A percentile compares a stretch with the other conserved stretches of the same genome.
Evolutionary conservation across 2,329 filamentous ascomycete species (phyloP).

Genomic region (Phialocephala subalpina): DNA sequence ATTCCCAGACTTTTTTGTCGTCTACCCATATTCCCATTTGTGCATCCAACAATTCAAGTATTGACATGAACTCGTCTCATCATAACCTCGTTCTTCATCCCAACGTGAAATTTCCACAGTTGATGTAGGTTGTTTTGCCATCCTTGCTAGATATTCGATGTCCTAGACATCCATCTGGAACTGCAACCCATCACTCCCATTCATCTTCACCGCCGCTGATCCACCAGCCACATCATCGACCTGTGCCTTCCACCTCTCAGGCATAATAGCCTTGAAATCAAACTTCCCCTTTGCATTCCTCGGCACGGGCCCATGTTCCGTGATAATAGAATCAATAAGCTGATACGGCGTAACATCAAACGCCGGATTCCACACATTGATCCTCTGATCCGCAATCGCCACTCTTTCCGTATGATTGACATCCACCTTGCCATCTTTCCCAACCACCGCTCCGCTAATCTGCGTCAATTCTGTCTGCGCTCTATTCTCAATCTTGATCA

Average conservation of each 20-base stretch:
- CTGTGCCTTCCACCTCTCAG: conserved; percentile 56
- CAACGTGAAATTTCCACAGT: too few relatives aligned
- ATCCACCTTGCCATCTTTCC: conserved; percentile 69
- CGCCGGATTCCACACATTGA: conserved; percentile 94
- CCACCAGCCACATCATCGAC: conserved; percentile 3
- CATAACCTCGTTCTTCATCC: not conserved
- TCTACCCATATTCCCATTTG: conserved; percentile 13
- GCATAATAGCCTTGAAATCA: conserved; percentile 64
- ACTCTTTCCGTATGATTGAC: conserved; percentile 71
- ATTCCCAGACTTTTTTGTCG: not conserved
- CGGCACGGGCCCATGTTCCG: conserved; percentile 86
- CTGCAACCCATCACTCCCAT: conserved; percentile 19
- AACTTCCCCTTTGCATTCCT: conserved; percentile 78
- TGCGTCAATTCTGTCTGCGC: conserved; percentile 83
- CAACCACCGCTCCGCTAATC: conserved; percentile 78
- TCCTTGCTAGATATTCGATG: not conserved
- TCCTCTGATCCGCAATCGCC: conserved; percentile 78
- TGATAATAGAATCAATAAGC: conserved; percentile 93
- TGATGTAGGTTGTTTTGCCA: not conserved
- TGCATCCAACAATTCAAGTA: conserved; percentile 9
- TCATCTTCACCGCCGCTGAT: conserved; percentile 12
- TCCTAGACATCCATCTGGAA: conserved; percentile 13
- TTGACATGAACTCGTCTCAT: conserved; percentile 17
- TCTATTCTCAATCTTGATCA: conserved; percentile 92
- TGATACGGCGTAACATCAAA: conserved; percentile 93